Evolutionary conservation across 2,329 filamentous ascomycete genomes (phyloP).

Genomic region (Ophiostoma perfectum): DNA sequence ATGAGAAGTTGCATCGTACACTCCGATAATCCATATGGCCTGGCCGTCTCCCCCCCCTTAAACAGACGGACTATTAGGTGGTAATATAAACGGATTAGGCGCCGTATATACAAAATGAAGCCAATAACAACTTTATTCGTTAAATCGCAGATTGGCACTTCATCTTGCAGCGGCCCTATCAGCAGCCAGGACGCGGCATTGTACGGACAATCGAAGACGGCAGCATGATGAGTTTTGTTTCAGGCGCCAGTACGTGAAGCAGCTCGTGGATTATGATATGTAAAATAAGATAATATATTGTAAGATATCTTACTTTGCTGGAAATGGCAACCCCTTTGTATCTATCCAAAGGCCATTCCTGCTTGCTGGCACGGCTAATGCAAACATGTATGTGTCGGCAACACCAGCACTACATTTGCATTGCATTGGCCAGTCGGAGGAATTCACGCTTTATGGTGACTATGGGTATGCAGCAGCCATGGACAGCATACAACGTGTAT

Average conservation of each 20-base stretch:
- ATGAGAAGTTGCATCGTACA: neutral
- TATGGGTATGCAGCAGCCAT: neutral
- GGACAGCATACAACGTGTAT: neutral
- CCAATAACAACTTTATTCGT: no score
- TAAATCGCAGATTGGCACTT: no score
- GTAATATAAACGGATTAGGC: neutral
- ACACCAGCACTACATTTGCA: slow-evolving; percentile 1
- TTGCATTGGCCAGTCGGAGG: slow-evolving; percentile 5
- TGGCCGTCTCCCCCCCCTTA: no score
- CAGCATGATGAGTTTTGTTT: no score
- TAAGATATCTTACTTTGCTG: neutral
- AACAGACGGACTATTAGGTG: no score
- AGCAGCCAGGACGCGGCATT: neutral
- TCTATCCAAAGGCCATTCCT: no score
- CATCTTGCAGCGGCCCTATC: neutral
- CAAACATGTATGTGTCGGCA: neutral
- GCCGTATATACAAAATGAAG: neutral
- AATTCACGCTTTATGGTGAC: neutral
- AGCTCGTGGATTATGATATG: no score
- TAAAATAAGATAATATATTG: neutral
- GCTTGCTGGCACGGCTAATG: neutral
- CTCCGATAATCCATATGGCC: no score
- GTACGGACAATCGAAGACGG: neutral
- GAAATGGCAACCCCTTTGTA: neutral
- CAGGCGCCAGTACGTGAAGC: no score